Percentiles rank a stretch among this genome's conserved stretches.
phyloP scores from a whole-genome alignment of 1,284 basidiomycete genomes.

The Ceratobasidium sp. region DNA sequence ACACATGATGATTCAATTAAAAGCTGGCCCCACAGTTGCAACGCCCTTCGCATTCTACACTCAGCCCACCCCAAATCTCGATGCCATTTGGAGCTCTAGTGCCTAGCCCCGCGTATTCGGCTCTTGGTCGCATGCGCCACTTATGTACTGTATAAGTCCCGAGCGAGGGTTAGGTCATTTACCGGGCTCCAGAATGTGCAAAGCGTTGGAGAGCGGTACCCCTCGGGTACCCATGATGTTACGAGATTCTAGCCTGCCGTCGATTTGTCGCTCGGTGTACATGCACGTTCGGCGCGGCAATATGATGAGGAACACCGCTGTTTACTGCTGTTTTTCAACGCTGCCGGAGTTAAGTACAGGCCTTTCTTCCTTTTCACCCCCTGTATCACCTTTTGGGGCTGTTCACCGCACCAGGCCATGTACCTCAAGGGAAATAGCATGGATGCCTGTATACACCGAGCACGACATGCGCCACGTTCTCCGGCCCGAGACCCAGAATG shows the following conservation, averaged over 20 bases:
- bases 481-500: neutral
- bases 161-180: neutral
- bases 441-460: neutral
- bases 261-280: neutral
- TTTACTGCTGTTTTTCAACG: neutral
- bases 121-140: neutral
- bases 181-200: neutral
- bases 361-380: neutral
- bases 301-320: neutral
- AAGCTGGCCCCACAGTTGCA: constrained; percentile 2
- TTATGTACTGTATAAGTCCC: neutral
- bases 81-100: constrained; percentile 21
- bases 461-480: neutral
- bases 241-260: neutral
- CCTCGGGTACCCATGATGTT: neutral
- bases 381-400: neutral
- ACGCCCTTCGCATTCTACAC: neutral
- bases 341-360: neutral
- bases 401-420: neutral
- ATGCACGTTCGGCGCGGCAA: constrained; percentile 4
- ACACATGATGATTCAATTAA: constrained; percentile 17
- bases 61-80: constrained; percentile 16
- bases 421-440: neutral
- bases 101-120: constrained; percentile 3
- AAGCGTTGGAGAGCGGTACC: neutral